These are phyloP conservation scores for Knufia petricola DNA, from an alignment of 2,329 filamentous ascomycete species.

Conservation along the genomic window DNA sequence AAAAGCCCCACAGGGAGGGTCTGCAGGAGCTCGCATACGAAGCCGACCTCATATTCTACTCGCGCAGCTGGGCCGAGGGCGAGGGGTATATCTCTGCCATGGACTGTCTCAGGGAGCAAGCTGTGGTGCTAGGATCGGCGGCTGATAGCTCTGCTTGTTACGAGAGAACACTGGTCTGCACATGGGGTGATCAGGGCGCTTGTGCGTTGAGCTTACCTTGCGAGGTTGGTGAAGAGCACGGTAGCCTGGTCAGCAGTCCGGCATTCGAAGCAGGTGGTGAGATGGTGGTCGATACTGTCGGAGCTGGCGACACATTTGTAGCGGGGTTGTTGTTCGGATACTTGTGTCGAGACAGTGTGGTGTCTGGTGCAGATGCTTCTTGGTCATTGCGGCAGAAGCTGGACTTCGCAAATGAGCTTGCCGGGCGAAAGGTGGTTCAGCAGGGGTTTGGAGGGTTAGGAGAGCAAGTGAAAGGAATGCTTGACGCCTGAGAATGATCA, in stretches of 20 bases:
- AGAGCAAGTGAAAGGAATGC: neutral
- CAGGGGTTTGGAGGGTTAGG: constrained; percentile 47
- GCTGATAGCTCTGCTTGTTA: constrained; percentile 21
- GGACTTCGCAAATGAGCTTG: constrained; percentile 55
- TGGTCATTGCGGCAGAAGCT: constrained; percentile 36
- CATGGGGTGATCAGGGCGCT: constrained; percentile 51
- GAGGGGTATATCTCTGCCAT: constrained; percentile 39
- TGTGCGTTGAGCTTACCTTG: constrained; percentile 34
- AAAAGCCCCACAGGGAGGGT: constrained; percentile 56
- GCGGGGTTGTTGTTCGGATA: constrained; percentile 60
- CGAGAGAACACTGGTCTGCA: constrained; percentile 41
- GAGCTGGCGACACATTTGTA: constrained; percentile 67
- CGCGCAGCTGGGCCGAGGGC: constrained; percentile 60
- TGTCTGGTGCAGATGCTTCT: constrained; percentile 20
- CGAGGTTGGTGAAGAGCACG: neutral
- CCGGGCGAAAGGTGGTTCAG: constrained; percentile 57
- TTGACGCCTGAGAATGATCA: neutral
- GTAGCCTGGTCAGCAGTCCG: neutral
- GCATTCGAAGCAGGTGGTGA: neutral
- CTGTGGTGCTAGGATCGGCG: constrained; percentile 20
- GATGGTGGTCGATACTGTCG: constrained; percentile 41
- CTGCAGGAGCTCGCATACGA: constrained; percentile 50
- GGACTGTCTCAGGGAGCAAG: constrained; percentile 43
- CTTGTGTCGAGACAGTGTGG: constrained; percentile 34
- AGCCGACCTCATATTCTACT: constrained; percentile 66